Evolutionary conservation across 176 grass and related monocot species (phyloP), one percentile per base, ranked within the genome.

Genomic region (Avena sativa): DNA sequence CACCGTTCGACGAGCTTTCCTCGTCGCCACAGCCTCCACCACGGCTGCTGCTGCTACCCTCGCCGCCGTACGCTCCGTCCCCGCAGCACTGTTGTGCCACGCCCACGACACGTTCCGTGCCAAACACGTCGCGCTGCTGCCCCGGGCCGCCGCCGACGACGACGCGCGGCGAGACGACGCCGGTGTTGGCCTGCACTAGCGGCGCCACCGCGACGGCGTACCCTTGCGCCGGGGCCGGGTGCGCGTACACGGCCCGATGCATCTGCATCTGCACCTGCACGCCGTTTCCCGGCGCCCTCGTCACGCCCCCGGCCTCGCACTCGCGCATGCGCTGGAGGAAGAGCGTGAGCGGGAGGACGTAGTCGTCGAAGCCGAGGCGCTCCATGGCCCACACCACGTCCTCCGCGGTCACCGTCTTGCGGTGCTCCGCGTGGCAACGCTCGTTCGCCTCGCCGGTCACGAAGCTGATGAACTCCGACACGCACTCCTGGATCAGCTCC

Each of bases 391-490:
- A 94, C 4, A 97, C 70, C n/a, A 97, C 30, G 74, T 97, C 92
- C 34, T 97, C 94, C 1, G 92, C 86, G 12, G 92, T 91, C 76
- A 97, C 89, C 15, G 94, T 97, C 83, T 94, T 97, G 64, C 92
- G 92, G 64, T 90, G 94, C 92, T 97, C 94, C 2, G 57, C 5
- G 82, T 87, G 88, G 80, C 92, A 97, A 65, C 84, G 72, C 9
- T 94, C 90, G 72, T 97, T 97, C 43, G 94, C 92, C 90, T 97
- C 92, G 4, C 88, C 69, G 4, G 94, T 97, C 51, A 97, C 51
- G 76, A 97, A 97, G 86, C 90, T 92, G 83, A 97, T 97, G 81
- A 94, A 94, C 83, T 94, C 94, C 0, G 94, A 94, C 17, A 97
- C 92, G 51, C 94, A 97, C 86, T 97, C 92, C 84, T 92, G 92